Base-by-base conservation (phyloP, 345 rosid genomes). In the Trapa incisa region DNA sequence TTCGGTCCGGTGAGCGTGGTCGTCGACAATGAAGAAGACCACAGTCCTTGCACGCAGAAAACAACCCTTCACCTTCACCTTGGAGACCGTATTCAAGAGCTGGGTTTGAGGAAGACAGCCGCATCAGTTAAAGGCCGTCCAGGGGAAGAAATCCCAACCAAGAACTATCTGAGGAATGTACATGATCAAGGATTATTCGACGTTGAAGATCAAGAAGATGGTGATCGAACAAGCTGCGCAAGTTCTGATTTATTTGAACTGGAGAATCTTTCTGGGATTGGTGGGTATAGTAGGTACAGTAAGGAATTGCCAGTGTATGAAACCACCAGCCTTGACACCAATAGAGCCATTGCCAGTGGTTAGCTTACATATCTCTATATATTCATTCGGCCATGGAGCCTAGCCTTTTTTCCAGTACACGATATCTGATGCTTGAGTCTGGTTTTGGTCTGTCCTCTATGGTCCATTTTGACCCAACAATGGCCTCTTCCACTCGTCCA, bases 251-350 rank as follows among this genome's bases (percentile, higher is more conserved):
- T 95, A 22, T 95, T 95, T 48, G 99, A 95, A 64, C 57, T 95
- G 76, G 97, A 95, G 80, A 82, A 86, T 83, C 89, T 93, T 63
- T 84, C 94, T 41, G 80, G 78, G 12, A 80, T 88, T 68, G 98
- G 76, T 42, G 47, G 61, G 63, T n/a, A 57, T 61, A 22, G 29
- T 22, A 82, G 86, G 85, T 93, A 88, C 58, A 58, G 86, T 1
- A 85, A 93, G 78, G 99, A 95, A 77, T 71, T 95, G 70, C 99
- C 99, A 0, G 97, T 95, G 58, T 95, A 91, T 68, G 99, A 87
- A 76, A 87, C 97, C 37, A 91, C 99, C 35, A 82, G 83, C 83
- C 80, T 89, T 15, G 80, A 71, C 69, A 84, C 84, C 7, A 91
- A 89, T 79, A 91, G 85, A 75, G 89, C 87, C 58, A 87, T 88